Base-by-base conservation (phyloP, 306 rosid genomes). In the Crotalaria pallida region DNA sequence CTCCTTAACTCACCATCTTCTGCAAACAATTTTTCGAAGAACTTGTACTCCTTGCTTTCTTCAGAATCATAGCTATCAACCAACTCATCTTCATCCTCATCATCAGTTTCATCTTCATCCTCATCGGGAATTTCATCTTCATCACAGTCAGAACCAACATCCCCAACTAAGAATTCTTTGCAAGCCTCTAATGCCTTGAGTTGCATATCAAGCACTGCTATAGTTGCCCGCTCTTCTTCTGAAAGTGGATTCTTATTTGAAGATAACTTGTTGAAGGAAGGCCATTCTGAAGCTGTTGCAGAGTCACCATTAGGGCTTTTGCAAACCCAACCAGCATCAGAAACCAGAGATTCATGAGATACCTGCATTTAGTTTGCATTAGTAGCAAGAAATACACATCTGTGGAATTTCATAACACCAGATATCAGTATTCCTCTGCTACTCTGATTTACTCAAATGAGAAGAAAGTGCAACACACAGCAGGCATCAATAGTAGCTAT, bases 1-100 rank as follows among this genome's bases (percentile, higher is more conserved):
- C 26, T 81, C 81, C 89, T 85, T 79, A 91, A 47, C 43, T 77
- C 86, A 31, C 3, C 65, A 52, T 82, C 77, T 77, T 88, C 87
- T 51, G 50, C 40, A 43, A 88, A 85, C 67, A 91, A 4, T 51
- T 61, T 82, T 34, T 77, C 56, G 65, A 88, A 80, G 68, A 87
- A 75, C 63, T 67, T 69, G 3, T 63, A 88, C 77, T 74, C 84
- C 17, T 78, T 44, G 74, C 52, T 41, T 65, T 76, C 83, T 18
- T 76, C 67, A 16, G 75, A 59, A 16, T 67, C 84, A 26, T 48
- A 23, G 13, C 51, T 68, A 24, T 69, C 44, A 10, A 44, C 57
- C 19, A 26, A 23, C 41, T 61, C 90, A 27, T 80, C 82, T 6
- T 24, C 57, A 33, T 23, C 58, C 18, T 36, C 78, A 2, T 56